These are phyloP conservation scores for Fusarium mangiferae DNA, from an alignment of 2,329 filamentous ascomycete species.

Conservation along the genomic window DNA sequence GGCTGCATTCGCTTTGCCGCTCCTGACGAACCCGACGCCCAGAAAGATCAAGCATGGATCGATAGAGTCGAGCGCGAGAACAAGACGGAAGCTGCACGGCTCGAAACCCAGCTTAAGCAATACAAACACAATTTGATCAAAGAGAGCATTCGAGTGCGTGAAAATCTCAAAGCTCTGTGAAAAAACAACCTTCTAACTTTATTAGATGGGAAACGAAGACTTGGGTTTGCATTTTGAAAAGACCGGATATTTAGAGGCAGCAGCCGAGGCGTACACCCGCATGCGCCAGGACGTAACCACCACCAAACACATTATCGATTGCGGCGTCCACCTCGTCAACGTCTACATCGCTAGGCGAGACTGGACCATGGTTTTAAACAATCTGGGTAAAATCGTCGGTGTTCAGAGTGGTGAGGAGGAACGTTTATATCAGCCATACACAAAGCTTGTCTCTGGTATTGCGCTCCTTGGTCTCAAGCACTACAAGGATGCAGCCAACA, in stretches of 20 bases:
- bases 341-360: constrained; percentile 81
- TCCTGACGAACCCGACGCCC: constrained; percentile 74
- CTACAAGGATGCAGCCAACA: constrained; percentile 72
- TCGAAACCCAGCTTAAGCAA: constrained; percentile 86
- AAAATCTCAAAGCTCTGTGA: background rate
- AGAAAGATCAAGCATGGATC: constrained; percentile 79
- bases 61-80: constrained; percentile 73
- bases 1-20: constrained; percentile 71
- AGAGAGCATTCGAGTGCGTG: constrained; percentile 84
- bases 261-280: constrained; percentile 80
- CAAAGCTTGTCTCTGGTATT: constrained; percentile 63
- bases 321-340: constrained; percentile 80
- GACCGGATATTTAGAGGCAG: constrained; percentile 77
- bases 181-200: constrained; percentile 2
- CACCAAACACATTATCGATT: constrained; percentile 83
- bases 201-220: constrained; percentile 93
- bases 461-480: constrained; percentile 58
- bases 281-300: constrained; percentile 94
- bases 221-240: constrained; percentile 84
- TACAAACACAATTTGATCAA: constrained; percentile 99
- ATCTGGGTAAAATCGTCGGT: constrained; percentile 71
- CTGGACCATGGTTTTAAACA: constrained; percentile 74
- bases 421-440: constrained; percentile 58
- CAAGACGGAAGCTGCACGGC: constrained; percentile 74
- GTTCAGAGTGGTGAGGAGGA: constrained; percentile 60